phyloP scores from a whole-genome alignment of 2,329 filamentous ascomycete species.

The Aureobasidium sp. region DNA sequence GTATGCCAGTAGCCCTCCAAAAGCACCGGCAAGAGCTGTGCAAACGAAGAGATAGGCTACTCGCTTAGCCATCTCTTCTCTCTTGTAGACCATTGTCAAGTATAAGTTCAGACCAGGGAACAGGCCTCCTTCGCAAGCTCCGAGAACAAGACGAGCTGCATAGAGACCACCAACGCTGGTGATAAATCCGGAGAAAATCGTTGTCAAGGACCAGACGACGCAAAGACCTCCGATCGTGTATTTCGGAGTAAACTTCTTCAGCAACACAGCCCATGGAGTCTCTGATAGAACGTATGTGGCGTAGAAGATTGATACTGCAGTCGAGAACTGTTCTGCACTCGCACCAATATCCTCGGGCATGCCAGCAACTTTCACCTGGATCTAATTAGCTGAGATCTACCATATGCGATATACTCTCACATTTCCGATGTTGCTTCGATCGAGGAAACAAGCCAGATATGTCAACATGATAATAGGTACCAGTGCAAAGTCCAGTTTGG shows the following conservation, averaged over 20 bases:
- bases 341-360: conserved; percentile 42
- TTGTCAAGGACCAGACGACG: conserved; percentile 44
- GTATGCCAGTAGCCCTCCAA: conserved; percentile 35
- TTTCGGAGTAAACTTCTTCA: conserved; percentile 43
- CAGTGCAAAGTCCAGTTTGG: conserved; percentile 44
- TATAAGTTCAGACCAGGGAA: conserved; percentile 29
- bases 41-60: conserved; percentile 38
- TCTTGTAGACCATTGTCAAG: conserved; percentile 36
- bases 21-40: conserved; percentile 35
- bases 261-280: conserved; percentile 40
- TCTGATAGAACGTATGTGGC: conserved; percentile 47
- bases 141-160: conserved; percentile 30
- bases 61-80: conserved; percentile 37
- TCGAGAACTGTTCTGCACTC: conserved; percentile 38
- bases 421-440: conserved; percentile 47
- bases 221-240: conserved; percentile 35
- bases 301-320: conserved; percentile 46
- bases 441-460: conserved; percentile 50
- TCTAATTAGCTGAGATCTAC: no score
- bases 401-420: not conserved
- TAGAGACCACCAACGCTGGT: conserved; percentile 37
- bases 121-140: conserved; percentile 24
- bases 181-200: conserved; percentile 44
- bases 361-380: conserved; percentile 33
- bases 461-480: conserved; percentile 50